Conservation (phyloP, 257 asterid species). For the Lithospermum erythrorhizon region DNA sequence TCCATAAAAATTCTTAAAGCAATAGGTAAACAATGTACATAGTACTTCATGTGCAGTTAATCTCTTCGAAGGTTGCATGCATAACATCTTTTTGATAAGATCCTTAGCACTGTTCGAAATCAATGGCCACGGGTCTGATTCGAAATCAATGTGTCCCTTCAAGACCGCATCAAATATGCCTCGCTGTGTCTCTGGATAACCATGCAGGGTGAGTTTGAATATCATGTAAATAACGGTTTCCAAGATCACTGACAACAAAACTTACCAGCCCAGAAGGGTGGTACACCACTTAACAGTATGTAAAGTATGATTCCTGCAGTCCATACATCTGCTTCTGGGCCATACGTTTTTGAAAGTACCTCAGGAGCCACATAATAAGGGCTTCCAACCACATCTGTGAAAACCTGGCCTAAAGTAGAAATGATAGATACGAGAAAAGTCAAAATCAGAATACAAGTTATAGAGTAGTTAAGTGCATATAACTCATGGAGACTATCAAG, state of each 20-base stretch:
- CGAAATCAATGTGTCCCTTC: conserved; percentile 70
- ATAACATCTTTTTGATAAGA: conserved; percentile 63
- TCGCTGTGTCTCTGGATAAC: conserved; percentile 62
- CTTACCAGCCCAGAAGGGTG: conserved; percentile 96
- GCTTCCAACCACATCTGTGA: conserved; percentile 91
- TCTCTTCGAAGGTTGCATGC: conserved; percentile 72
- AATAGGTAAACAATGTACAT: conserved; percentile 34
- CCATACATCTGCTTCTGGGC: conserved; percentile 95
- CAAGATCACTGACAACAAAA: background rate
- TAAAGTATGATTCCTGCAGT: conserved; percentile 87
- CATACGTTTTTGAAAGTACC: conserved; percentile 77
- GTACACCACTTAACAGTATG: conserved; percentile 82
- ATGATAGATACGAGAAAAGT: background rate
- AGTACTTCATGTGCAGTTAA: conserved; percentile 78
- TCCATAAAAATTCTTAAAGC: background rate
- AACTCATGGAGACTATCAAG: too few species aligned
- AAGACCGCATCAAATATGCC: conserved; percentile 82
- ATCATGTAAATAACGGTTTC: conserved; percentile 1
- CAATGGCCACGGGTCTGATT: conserved; percentile 76
- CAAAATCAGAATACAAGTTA: background rate
- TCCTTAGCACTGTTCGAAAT: conserved; percentile 75
- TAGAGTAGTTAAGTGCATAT: too few species aligned
- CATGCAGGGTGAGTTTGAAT: conserved; percentile 15
- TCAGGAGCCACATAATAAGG: conserved; percentile 95
- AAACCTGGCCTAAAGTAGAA: conserved; percentile 53